Evolutionary conservation across 73 alveolate species (phyloP).

Genomic region (Tetrahymena elliotti): DNA sequence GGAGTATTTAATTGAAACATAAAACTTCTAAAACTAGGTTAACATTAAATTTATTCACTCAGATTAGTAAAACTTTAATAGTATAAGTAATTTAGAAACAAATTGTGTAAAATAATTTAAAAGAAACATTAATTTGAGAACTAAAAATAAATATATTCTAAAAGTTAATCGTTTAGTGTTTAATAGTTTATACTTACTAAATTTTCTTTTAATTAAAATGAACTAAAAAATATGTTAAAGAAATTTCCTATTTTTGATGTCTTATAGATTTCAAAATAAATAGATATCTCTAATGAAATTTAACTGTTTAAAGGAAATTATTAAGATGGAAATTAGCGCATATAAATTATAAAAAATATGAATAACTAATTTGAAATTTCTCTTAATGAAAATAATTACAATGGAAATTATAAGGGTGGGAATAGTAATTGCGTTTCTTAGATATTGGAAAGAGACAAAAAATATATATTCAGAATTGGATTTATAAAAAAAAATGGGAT

Average conservation of each 20-base stretch:
- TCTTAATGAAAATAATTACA: neutral
- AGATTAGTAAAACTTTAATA: neutral
- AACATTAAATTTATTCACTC: neutral
- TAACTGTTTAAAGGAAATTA: neutral
- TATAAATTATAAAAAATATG: neutral
- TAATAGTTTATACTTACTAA: no score
- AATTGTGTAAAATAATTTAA: no score
- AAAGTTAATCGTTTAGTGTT: neutral
- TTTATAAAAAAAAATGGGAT: no score
- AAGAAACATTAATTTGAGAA: neutral
- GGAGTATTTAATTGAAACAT: neutral
- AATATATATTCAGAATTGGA: neutral
- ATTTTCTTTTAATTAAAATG: no score
- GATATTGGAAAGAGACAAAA: neutral
- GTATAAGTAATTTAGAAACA: neutral
- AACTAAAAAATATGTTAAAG: no score
- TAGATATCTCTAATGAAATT: neutral
- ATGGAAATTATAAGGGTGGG: neutral
- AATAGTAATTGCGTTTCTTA: neutral
- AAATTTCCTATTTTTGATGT: neutral
- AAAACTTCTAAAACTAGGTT: no score
- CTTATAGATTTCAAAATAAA: neutral
- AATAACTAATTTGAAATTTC: neutral
- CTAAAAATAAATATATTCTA: no score
- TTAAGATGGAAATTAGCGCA: neutral